Evolutionary conservation across 1,284 basidiomycete genomes (phyloP), one percentile per base, ranked within the genome.

Genomic region (Tausonia pullulans): DNA sequence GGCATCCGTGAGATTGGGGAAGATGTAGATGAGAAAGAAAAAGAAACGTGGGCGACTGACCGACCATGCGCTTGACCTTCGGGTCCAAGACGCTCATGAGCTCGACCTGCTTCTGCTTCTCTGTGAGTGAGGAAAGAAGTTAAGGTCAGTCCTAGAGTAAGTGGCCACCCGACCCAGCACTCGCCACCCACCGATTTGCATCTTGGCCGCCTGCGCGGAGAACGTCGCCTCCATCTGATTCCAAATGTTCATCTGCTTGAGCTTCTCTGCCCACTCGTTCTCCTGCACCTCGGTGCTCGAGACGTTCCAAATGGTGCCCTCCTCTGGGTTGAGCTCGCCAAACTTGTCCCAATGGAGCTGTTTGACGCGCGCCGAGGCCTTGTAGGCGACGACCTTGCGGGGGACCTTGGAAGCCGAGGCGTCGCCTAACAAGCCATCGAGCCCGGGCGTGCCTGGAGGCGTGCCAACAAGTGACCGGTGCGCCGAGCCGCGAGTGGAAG

Each of bases 291-390:
- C 86, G 13, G 82, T 81, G 51, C 81, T 86, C 27, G 56, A 52
- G 46, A 58, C 56, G 44, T 44, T 58, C 88, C 91, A 97, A 6
- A 95, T 79, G 0, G 92, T 96, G 73, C 87, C 88, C 2, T 78
- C 77, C n/a, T 86, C 86, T 69, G 90, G 83, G 70, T 90, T 74
- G 16, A 73, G 84, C 68, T 90, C 89, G 53, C 88, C 85, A 41
- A 97, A 81, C 74, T 98, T 98, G 75, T 98, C 95, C 95, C 96
- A 98, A 73, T 98, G 95, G 58, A 98, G 80, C 76, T 98, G 93
- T 77, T 98, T 98, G 89, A 98, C 94, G 79, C 93, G 92, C 60
- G 84, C 87, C 67, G 83, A 85, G 1, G 94, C 90, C 59, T 89
- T 87, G 61, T 92, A 83, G 1, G 84, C 79, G 70, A 97, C 84